Conservation (phyloP, 73 alveolate genomes). For the Breviolum minutum region DNA sequence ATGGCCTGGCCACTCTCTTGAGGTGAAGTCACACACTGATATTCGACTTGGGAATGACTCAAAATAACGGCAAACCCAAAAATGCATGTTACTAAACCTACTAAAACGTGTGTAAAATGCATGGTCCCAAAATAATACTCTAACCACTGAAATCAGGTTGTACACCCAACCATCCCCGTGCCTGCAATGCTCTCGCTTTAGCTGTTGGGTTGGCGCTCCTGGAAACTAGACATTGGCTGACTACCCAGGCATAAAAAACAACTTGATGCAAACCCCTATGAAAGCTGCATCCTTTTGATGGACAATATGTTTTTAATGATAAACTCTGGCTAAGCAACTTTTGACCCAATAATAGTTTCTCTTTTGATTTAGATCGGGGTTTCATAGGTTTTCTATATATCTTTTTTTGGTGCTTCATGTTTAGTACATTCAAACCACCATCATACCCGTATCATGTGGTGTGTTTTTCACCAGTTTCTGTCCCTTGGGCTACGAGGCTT, state of each 20-base stretch:
- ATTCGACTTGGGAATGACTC: too few relatives aligned
- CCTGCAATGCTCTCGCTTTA: slow-evolving; percentile 73
- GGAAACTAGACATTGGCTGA: background rate
- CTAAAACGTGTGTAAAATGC: too few relatives aligned
- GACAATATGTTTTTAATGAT: too few relatives aligned
- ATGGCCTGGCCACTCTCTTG: slow-evolving; percentile 27
- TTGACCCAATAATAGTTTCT: background rate
- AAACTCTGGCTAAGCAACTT: background rate
- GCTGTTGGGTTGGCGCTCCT: slow-evolving; percentile 91
- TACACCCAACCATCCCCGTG: background rate
- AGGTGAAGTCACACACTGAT: background rate
- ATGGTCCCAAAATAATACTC: too few relatives aligned
- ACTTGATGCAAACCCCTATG: too few relatives aligned
- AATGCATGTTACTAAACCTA: too few relatives aligned
- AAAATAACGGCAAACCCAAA: too few relatives aligned
- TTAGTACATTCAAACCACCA: background rate
- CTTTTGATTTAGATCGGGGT: background rate
- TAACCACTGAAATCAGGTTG: too few relatives aligned
- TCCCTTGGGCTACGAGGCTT: slow-evolving; percentile 78
- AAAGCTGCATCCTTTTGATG: too few relatives aligned
- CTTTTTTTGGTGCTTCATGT: background rate
- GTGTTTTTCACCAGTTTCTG: background rate
- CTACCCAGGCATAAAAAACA: too few relatives aligned
- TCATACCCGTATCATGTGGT: background rate
- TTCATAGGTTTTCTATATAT: background rate